These are phyloP conservation scores for Cordyceps sp. DNA, from an alignment of 2,329 filamentous ascomycete genomes.

Conservation along the genomic window DNA sequence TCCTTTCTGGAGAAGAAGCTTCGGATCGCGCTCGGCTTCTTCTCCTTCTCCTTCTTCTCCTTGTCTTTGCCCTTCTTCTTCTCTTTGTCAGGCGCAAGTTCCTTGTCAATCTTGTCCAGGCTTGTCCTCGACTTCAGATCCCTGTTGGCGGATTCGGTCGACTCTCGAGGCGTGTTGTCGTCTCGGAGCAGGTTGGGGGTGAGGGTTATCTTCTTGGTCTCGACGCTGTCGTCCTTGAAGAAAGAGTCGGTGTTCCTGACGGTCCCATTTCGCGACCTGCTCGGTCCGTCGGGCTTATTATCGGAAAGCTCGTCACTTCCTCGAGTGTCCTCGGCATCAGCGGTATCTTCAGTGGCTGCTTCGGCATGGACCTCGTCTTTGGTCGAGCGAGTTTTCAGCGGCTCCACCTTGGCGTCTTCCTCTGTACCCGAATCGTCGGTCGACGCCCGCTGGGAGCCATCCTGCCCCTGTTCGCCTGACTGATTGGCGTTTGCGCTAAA, in stretches of 20 bases:
- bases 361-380: constrained; percentile 23
- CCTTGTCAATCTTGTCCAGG: constrained; percentile 49
- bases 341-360: constrained; percentile 13
- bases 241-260: constrained; percentile 89
- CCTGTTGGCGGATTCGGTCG: constrained; percentile 21
- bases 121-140: constrained; percentile 45
- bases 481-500: constrained; percentile 20
- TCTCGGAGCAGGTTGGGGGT: constrained; percentile 86
- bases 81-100: constrained; percentile 43
- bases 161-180: constrained; percentile 46
- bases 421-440: constrained; percentile 22
- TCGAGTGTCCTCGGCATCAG: constrained; percentile 17
- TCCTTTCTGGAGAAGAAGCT: constrained; percentile 48
- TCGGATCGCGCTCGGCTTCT: constrained; percentile 38
- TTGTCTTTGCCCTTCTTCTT: constrained; percentile 57
- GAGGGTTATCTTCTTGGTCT: constrained; percentile 93
- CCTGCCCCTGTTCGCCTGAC: constrained; percentile 11
- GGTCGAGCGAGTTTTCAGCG: constrained; percentile 29
- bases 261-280: constrained; percentile 67
- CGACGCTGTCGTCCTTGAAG: constrained; percentile 88
- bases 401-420: constrained; percentile 37
- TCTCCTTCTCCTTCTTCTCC: constrained; percentile 59
- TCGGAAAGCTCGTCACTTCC: constrained; percentile 55
- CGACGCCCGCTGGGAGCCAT: constrained; percentile 12
- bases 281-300: constrained; percentile 29